phyloP scores from a whole-genome alignment of 2,329 filamentous ascomycete genomes.

The Alternaria atra region DNA sequence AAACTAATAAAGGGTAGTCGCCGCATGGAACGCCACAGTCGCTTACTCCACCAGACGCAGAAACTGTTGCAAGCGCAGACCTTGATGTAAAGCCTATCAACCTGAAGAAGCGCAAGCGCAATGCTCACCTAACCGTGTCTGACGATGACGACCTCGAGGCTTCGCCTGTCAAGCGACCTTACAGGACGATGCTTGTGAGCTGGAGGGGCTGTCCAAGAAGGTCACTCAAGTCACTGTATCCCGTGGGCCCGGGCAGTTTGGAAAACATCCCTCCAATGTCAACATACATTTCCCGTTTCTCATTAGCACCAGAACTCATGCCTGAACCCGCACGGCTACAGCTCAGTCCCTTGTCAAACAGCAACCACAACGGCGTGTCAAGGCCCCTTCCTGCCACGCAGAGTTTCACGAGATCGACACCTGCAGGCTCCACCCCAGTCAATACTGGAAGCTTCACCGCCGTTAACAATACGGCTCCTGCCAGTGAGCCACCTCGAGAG shows the following conservation, averaged over 20 bases:
- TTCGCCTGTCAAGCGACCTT: slow-evolving; percentile 40
- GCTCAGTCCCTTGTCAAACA: slow-evolving; percentile 42
- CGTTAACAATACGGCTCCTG: slow-evolving; percentile 32
- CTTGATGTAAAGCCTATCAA: slow-evolving; percentile 34
- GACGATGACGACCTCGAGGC: slow-evolving; percentile 41
- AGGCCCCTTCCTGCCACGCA: slow-evolving; percentile 23
- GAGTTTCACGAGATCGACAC: slow-evolving; percentile 17
- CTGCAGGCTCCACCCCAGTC: slow-evolving; percentile 35
- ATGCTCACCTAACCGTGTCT: slow-evolving; percentile 39
- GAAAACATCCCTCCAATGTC: slow-evolving; percentile 42
- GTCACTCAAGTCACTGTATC: slow-evolving; percentile 36
- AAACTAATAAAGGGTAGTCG: slow-evolving; percentile 37
- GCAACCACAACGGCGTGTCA: slow-evolving; percentile 37
- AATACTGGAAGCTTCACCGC: slow-evolving; percentile 38
- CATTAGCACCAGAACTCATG: slow-evolving; percentile 25
- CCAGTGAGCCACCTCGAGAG: slow-evolving; percentile 25
- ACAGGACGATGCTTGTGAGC: slow-evolving; percentile 38
- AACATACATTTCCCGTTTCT: slow-evolving; percentile 29
- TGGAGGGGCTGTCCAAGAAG: slow-evolving; percentile 42
- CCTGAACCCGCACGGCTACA: slow-evolving; percentile 35
- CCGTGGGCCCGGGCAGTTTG: slow-evolving; percentile 29
- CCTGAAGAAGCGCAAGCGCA: slow-evolving; percentile 46
- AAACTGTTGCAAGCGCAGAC: slow-evolving; percentile 30
- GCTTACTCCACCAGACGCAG: slow-evolving; percentile 35
- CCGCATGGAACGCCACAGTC: slow-evolving; percentile 42